phyloP scores from a whole-genome alignment of 1,139 yeast genomes.

The Kodamaea alishanica region DNA sequence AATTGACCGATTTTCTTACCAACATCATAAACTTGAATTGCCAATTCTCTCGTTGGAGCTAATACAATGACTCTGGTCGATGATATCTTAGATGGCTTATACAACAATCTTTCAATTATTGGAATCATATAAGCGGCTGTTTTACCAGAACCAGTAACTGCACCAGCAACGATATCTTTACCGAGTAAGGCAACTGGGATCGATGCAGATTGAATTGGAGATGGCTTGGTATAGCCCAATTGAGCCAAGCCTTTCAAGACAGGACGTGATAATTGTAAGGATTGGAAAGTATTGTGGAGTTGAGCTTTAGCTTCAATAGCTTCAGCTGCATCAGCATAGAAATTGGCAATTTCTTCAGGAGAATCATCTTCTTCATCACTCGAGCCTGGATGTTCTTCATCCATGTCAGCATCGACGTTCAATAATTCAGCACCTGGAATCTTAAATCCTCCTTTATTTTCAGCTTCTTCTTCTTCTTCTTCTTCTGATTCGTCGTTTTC shows the following conservation, averaged over 20 bases:
- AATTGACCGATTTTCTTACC: slow-evolving; percentile 80
- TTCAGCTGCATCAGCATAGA: slow-evolving; percentile 58
- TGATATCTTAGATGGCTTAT: slow-evolving; percentile 80
- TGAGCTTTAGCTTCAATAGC: slow-evolving; percentile 37
- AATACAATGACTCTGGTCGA: slow-evolving; percentile 86
- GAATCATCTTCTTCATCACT: slow-evolving; percentile 44
- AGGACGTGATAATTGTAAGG: slow-evolving; percentile 84
- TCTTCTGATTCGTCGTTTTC: slow-evolving; percentile 15
- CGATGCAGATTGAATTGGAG: slow-evolving; percentile 91
- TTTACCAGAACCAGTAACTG: slow-evolving; percentile 98
- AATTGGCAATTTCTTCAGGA: slow-evolving; percentile 67
- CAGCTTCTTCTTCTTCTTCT: slow-evolving; percentile 20
- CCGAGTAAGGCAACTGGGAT: slow-evolving; percentile 92
- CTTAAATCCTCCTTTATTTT: slow-evolving; percentile 19
- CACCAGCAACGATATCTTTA: slow-evolving; percentile 97
- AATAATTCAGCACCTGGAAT: slow-evolving; percentile 8
- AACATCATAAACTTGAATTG: slow-evolving; percentile 93
- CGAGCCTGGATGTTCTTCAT: slow-evolving; percentile 20
- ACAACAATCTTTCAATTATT: slow-evolving; percentile 83
- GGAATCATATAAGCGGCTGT: slow-evolving; percentile 98
- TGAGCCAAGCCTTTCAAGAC: slow-evolving; percentile 76
- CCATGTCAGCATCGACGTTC: slow-evolving; percentile 24
- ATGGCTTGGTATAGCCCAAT: slow-evolving; percentile 79
- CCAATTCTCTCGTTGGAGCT: slow-evolving; percentile 96
- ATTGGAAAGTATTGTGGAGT: slow-evolving; percentile 64